Evolutionary conservation across 768 basidiomycete genomes (phyloP), one percentile per base, ranked within the genome.

Genomic region (Pleurotus ostreatus): DNA sequence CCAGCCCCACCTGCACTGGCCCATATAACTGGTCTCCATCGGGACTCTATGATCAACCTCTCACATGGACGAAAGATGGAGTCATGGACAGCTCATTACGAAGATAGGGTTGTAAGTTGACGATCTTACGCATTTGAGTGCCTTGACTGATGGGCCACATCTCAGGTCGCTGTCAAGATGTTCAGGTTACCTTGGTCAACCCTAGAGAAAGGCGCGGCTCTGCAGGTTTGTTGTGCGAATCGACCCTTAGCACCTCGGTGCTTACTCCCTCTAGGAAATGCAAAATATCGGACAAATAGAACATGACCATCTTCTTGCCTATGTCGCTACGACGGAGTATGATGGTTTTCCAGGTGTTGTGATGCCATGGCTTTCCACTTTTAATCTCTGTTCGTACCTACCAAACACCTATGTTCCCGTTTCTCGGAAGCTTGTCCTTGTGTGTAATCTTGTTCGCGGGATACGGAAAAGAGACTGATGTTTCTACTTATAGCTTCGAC

Each of bases 81-180:
- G 39, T 11, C 39, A 13, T 53, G 51, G 51, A 53, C 16, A 23
- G 51, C 51, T n/a, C 30, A 34, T 0, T 34, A 34, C 30, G 8
- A 34, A 9, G 30, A 8, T 0, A 11, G 2, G 8, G 2, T 34
- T 3, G 30, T 34, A 34, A 34, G 30, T 34, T 30, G 30, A 30
- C 30, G 30, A 30, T 9, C 9, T 30, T 11, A 7, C 11, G 30
- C 8, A 30, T 30, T 30, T 30, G 2, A 30, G 9, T 30, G 7
- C 30, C 30, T 30, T 30, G 3, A 30, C 30, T 9, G 30, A 30
- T 30, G 3, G 30, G 30, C 3, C 30, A 30, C 30, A 30, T 30
- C 30, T 4, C n/a, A 52, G 51, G 51, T 53, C 23, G 51, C 41
- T 8, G 51, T 38, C 51, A 53, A 53, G 18, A 18, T 53, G 9